These are phyloP conservation scores for Eimeria brunetti DNA, from an alignment of 169 alveolate genomes.

Conservation along the genomic window DNA sequence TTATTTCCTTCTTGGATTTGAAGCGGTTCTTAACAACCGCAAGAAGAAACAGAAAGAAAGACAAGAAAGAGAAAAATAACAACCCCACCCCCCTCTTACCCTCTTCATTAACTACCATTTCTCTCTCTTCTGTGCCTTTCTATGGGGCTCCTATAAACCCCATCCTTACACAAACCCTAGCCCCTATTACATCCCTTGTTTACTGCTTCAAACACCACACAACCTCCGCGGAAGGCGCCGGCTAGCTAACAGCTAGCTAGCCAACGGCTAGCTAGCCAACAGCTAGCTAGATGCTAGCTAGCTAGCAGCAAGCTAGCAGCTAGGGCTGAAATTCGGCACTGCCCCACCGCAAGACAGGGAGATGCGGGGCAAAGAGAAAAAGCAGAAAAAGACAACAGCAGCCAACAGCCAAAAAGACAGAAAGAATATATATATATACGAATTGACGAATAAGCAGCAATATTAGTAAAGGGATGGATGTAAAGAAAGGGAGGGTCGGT, in stretches of 20 bases:
- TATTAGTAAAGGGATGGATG: too few relatives aligned
- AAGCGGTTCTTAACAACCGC: not conserved
- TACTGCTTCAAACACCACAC: not conserved
- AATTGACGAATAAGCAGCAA: not conserved
- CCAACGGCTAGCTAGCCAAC: too few relatives aligned
- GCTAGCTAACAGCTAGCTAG: conserved; percentile 5
- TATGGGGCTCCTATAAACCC: not conserved
- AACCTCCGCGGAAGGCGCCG: not conserved
- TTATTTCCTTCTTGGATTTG: not conserved
- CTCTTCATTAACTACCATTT: not conserved
- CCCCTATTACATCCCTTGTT: too few relatives aligned
- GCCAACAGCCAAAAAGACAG: not conserved
- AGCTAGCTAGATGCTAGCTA: not conserved
- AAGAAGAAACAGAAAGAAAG: not conserved
- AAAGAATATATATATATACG: too few relatives aligned
- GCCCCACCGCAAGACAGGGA: not conserved
- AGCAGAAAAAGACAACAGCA: not conserved
- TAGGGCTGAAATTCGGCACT: not conserved
- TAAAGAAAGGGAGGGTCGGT: too few relatives aligned
- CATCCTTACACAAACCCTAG: not conserved
- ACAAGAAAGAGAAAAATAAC: not conserved
- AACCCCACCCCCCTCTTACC: not conserved
- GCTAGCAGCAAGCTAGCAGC: conserved; percentile 10
- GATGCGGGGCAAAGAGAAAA: not conserved
- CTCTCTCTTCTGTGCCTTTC: not conserved